phyloP scores from a whole-genome alignment of 2,329 filamentous ascomycete genomes.

The Fusarium nisikadoi region DNA sequence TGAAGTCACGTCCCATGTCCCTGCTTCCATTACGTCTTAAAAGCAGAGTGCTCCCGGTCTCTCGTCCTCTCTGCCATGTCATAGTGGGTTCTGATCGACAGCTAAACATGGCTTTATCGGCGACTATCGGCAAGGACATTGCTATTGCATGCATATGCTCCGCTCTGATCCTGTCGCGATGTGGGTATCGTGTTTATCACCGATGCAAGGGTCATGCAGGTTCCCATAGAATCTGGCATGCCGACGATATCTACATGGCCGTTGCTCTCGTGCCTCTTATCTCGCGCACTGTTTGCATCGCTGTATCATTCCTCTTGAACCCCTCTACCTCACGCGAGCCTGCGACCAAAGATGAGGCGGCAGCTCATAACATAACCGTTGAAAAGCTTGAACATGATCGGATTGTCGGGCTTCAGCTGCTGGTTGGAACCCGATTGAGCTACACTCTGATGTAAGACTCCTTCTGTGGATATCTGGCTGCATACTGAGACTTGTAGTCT shows the following conservation, averaged over 20 bases:
- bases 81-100: neutral
- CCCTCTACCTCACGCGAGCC: slow-evolving; percentile 25
- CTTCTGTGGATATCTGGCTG: rapidly evolving
- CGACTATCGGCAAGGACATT: slow-evolving; percentile 39
- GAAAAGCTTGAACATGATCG: slow-evolving; percentile 27
- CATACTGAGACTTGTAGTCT: slow-evolving; percentile 23
- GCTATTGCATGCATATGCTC: slow-evolving; percentile 39
- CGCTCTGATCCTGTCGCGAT: slow-evolving; percentile 41
- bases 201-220: slow-evolving; percentile 37
- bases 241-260: slow-evolving; percentile 45
- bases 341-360: slow-evolving; percentile 20
- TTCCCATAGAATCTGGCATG: slow-evolving; percentile 44
- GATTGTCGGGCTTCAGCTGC: slow-evolving; percentile 31
- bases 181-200: slow-evolving; percentile 39
- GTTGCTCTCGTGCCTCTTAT: slow-evolving; percentile 43
- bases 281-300: slow-evolving; percentile 38
- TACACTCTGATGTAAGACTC: slow-evolving; percentile 40
- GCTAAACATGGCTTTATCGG: slow-evolving; percentile 19
- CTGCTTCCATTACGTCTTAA: neutral
- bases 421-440: slow-evolving; percentile 38
- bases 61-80: no score
- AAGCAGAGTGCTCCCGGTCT: neutral
- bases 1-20: neutral
- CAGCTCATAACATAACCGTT: slow-evolving; percentile 4
- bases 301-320: slow-evolving; percentile 38